phyloP scores from a whole-genome alignment of 768 basidiomycete genomes.

The Panaeolus cyanescens region DNA sequence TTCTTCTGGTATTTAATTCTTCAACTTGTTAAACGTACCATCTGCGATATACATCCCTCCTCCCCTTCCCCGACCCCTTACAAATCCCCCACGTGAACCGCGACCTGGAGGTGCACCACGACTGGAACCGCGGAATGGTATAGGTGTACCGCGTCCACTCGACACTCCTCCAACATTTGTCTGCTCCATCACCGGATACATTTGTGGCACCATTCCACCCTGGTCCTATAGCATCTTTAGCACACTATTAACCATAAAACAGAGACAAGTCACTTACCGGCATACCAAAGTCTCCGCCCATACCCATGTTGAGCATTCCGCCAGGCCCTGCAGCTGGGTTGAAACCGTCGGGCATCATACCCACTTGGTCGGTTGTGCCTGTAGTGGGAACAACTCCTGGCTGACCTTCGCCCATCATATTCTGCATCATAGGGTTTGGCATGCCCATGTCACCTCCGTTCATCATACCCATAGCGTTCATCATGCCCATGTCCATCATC shows the following conservation, averaged over 20 bases:
- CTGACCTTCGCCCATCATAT: constrained; percentile 44
- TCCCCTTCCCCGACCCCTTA: constrained; percentile 44
- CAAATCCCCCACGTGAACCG: constrained; percentile 40
- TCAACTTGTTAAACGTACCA: constrained; percentile 28
- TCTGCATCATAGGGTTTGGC: constrained; percentile 61
- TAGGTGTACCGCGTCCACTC: constrained; percentile 35
- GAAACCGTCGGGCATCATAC: constrained; percentile 54
- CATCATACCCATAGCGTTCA: constrained; percentile 48
- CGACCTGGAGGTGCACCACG: constrained; percentile 35
- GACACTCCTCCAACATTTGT: constrained; percentile 49
- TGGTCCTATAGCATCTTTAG: constrained; percentile 46
- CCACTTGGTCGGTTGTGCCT: constrained; percentile 44
- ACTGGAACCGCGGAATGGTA: constrained; percentile 35
- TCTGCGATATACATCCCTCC: constrained; percentile 38
- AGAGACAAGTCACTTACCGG: constrained; percentile 54
- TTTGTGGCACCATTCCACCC: constrained; percentile 60
- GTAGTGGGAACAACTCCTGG: constrained; percentile 35
- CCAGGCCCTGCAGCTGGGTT: constrained; percentile 41
- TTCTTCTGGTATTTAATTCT: constrained; percentile 8
- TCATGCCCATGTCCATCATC: constrained; percentile 79
- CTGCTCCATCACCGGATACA: constrained; percentile 69
- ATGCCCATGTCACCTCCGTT: constrained; percentile 55
- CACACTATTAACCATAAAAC: constrained; percentile 21
- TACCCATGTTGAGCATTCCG: constrained; percentile 68
- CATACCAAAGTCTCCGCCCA: constrained; percentile 70